Percentiles rank a stretch among this genome's conserved stretches.
Conservation (phyloP, 108 stramenopile species). For the Cyclotella distinguenda region DNA sequence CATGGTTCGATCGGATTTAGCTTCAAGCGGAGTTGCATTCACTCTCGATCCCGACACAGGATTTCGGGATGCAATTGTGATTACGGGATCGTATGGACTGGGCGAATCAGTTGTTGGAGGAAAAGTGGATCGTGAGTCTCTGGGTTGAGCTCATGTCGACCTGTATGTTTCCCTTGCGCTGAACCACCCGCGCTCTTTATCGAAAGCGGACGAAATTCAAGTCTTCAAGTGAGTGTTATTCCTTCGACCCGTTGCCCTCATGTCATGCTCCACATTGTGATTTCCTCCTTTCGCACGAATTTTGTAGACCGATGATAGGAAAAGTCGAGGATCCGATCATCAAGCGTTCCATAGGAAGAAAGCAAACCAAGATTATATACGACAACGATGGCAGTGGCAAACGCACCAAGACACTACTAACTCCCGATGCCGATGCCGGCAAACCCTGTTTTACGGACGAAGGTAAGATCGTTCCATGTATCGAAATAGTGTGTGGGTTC, state of each 20-base stretch:
- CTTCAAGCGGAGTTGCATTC: constrained; percentile 39
- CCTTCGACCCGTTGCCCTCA: no score
- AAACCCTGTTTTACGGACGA: constrained; percentile 33
- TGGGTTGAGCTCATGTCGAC: no score
- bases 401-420: constrained; percentile 30
- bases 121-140: constrained; percentile 42
- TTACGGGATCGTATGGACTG: constrained; percentile 43
- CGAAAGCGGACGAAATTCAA: constrained; percentile 17
- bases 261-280: not conserved
- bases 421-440: constrained; percentile 24
- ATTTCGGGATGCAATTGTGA: constrained; percentile 43
- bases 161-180: no score
- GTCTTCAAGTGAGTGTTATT: constrained; percentile 25
- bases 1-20: constrained; percentile 45
- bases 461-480: not conserved
- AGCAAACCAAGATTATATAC: constrained; percentile 36
- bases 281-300: not conserved
- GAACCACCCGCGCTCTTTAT: not conserved
- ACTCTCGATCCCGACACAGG: constrained; percentile 49
- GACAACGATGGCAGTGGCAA: constrained; percentile 33
- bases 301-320: constrained; percentile 33
- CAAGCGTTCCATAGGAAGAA: constrained; percentile 28
- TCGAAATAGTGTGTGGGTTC: not conserved
- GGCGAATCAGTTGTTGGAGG: constrained; percentile 49
- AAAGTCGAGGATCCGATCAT: constrained; percentile 44